A percentile compares a stretch with the other conserved stretches of the same genome.
These are phyloP conservation scores for Amauroascus niger DNA, from an alignment of 2,329 filamentous ascomycete genomes.

Conservation along the genomic window DNA sequence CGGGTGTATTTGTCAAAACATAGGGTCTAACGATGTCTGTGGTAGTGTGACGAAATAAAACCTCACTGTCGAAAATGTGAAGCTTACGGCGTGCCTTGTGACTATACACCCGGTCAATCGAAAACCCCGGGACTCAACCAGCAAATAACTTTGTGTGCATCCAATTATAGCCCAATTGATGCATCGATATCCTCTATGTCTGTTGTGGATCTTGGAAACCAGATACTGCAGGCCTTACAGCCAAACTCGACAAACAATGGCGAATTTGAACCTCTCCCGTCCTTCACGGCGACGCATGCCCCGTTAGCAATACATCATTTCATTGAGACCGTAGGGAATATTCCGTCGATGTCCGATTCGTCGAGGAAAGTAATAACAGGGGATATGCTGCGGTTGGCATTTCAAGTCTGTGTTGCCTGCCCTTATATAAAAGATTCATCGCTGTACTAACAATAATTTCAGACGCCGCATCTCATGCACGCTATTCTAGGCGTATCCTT, in stretches of 20 bases:
- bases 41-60: conserved; percentile 30
- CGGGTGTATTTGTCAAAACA: background rate
- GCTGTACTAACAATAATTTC: background rate
- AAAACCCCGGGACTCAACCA: background rate
- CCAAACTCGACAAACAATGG: conserved; percentile 5
- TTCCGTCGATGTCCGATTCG: conserved; percentile 15
- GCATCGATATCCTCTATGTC: conserved; percentile 9
- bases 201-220: conserved; percentile 12
- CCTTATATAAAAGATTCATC: background rate
- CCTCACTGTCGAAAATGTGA: conserved; percentile 27
- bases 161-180: background rate
- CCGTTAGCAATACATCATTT: conserved; percentile 27
- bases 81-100: conserved; percentile 25
- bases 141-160: conserved; percentile 2
- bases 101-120: conserved; percentile 19
- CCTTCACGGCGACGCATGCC: conserved; percentile 3
- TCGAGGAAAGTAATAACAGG: conserved; percentile 19
- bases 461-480: conserved; percentile 34
- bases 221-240: conserved; percentile 22
- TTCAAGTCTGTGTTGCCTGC: conserved; percentile 21
- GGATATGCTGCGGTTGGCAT: conserved; percentile 25
- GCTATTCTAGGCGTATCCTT: conserved; percentile 27
- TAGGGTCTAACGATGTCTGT: background rate
- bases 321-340: conserved; percentile 17
- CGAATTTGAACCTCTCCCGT: conserved; percentile 4